Conservation (phyloP, 2,329 filamentous ascomycete species). For the Kalmusia sp. region DNA sequence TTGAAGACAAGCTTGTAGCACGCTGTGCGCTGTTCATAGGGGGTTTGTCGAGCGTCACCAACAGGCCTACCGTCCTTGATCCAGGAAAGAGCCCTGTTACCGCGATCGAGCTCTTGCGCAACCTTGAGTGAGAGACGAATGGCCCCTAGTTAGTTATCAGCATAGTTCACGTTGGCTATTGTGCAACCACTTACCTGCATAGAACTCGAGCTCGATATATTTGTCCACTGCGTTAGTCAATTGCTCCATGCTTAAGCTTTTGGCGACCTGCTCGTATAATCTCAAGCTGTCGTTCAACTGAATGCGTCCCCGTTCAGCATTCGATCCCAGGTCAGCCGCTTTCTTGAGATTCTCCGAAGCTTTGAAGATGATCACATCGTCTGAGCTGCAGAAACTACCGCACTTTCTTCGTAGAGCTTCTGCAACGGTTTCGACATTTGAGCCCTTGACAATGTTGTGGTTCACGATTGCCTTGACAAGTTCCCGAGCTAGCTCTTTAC, state of each 20-base stretch:
- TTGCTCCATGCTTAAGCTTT: slow-evolving; percentile 80
- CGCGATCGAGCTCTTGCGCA: slow-evolving; percentile 83
- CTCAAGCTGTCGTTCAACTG: slow-evolving; percentile 87
- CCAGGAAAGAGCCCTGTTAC: slow-evolving; percentile 85
- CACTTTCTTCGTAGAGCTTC: slow-evolving; percentile 92
- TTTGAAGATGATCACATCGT: slow-evolving; percentile 98
- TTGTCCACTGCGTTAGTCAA: slow-evolving; percentile 78
- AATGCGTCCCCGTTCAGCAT: slow-evolving; percentile 77
- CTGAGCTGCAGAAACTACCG: slow-evolving; percentile 95
- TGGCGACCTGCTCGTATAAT: slow-evolving; percentile 87
- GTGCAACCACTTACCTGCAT: slow-evolving; percentile 64
- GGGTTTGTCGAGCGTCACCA: slow-evolving; percentile 70
- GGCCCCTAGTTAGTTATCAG: slow-evolving; percentile 60
- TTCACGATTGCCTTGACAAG: slow-evolving; percentile 98
- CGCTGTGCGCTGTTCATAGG: slow-evolving; percentile 73
- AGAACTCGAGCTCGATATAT: slow-evolving; percentile 85
- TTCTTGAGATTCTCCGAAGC: slow-evolving; percentile 93
- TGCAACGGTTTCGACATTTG: slow-evolving; percentile 96
- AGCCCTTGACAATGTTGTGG: slow-evolving; percentile 93
- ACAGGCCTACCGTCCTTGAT: slow-evolving; percentile 79
- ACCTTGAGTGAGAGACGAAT: slow-evolving; percentile 87
- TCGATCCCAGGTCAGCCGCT: slow-evolving; percentile 78
- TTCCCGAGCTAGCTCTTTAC: slow-evolving; percentile 89
- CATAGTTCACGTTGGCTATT: neutral
- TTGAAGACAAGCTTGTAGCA: slow-evolving; percentile 90